Base-by-base conservation (phyloP, 2,329 filamentous ascomycete species). In the Pseudomassariella vexata region DNA sequence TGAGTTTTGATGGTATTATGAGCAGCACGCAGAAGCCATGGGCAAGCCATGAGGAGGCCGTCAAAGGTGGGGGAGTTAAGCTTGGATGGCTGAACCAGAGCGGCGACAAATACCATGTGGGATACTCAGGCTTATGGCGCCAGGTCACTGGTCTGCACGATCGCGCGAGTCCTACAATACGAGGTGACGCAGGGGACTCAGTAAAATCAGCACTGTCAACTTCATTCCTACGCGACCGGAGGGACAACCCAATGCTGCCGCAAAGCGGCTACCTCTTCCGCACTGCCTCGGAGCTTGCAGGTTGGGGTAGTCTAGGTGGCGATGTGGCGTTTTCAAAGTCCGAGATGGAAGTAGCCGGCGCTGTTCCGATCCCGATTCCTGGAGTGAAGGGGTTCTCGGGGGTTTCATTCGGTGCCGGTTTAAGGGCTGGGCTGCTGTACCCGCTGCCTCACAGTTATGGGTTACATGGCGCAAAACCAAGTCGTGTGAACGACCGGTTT, bases 311-410 rank as follows among this genome's bases (percentile, higher is more conserved):
- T 0, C 65, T 98, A 12, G 76, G 76, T 40, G 92, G 92, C 23
- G 92, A 96, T 48, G 88, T 95, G 2, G 81, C 84, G n/a, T 96
- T 95, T 58, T 86, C 79, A 57, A 98, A 95, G 62, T 79, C 80
- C n/a, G 89, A 96, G 56, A 49, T 90, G 11, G 90, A 96, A 57
- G 68, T 86, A 2, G 79, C 86, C 40, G 77, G 77, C 35, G 87
- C 87, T 3, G 38, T 90, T 1, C 81, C 89, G 0, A 67, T 95
- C 15, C 68, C 79, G 0, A 62, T 92, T 10, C 83, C 84, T 0
- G 79, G 81, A 2, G 56, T 81, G n/a, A 60, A 70, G 42, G 78
- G 77, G 17, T 71, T 78, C 37, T 86, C 81, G 24, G 87, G 89
- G 17, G 70, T 95, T 35, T 90, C 85, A 9, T 70, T 98, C 35